A percentile compares a stretch with the other conserved stretches of the same genome.
phyloP scores from a whole-genome alignment of 345 rosid genomes.

The Conringia planisiliqua region DNA sequence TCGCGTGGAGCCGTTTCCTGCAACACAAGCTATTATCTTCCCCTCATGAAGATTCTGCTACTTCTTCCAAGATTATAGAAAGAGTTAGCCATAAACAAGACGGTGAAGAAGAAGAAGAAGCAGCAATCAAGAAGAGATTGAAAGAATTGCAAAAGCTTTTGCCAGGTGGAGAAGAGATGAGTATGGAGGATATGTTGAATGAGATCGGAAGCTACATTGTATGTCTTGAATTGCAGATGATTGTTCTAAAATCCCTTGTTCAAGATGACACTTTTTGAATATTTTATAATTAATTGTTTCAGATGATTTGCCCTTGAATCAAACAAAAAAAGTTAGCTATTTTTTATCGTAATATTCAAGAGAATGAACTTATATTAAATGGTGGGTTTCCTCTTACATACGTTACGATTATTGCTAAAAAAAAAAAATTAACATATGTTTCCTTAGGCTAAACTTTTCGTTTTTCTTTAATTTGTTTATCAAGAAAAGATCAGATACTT shows the following conservation, averaged over 20 bases:
- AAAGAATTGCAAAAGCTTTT: constrained; percentile 29
- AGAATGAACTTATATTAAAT: background rate
- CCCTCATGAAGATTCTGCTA: constrained; percentile 14
- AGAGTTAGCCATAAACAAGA: constrained; percentile 10
- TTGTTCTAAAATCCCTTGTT: constrained; percentile 31
- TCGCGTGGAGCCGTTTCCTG: constrained; percentile 44
- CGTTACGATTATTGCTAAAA: background rate
- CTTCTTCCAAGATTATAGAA: constrained; percentile 4
- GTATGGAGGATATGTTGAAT: constrained; percentile 27
- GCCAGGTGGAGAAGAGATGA: constrained; percentile 44
- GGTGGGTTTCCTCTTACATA: background rate
- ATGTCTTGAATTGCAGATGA: constrained; percentile 44
- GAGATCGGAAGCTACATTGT: constrained; percentile 43
- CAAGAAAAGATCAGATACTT: background rate
- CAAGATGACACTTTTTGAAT: constrained; percentile 11
- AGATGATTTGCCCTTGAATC: background rate
- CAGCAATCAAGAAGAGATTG: constrained; percentile 17
- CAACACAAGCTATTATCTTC: constrained; percentile 19
- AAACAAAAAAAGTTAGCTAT: background rate
- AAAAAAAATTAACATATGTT: background rate
- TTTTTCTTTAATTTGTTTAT: background rate
- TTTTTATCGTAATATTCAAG: background rate
- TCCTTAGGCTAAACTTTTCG: background rate
- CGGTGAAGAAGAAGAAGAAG: constrained; percentile 13
- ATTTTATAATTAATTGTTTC: background rate